Evolutionary conservation across 2,329 filamentous ascomycete genomes (phyloP).

Genomic region (Arthrinium puccinioides): DNA sequence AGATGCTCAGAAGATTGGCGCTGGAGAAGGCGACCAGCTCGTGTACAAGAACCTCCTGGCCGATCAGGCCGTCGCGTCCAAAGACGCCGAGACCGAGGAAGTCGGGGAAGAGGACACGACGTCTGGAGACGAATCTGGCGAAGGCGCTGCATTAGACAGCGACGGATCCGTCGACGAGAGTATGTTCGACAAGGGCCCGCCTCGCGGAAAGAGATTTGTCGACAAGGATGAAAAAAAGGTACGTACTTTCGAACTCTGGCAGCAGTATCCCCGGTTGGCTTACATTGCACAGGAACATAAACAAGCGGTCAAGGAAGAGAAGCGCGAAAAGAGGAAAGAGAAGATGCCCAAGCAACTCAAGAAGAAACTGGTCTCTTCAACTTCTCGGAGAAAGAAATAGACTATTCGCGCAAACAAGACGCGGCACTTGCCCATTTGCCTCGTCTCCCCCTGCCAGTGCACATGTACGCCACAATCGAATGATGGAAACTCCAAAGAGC

Average conservation of each 20-base stretch:
- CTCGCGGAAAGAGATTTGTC: constrained; percentile 77
- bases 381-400: constrained; percentile 57
- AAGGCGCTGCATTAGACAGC: constrained; percentile 37
- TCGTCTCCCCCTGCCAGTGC: neutral
- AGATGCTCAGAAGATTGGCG: constrained; percentile 70
- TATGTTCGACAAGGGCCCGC: constrained; percentile 57
- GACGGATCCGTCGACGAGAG: constrained; percentile 41
- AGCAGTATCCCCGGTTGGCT: constrained; percentile 8
- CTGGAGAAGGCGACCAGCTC: constrained; percentile 67
- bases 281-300: constrained; percentile 57
- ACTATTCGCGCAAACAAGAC: constrained; percentile 5
- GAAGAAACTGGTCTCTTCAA: constrained; percentile 69
- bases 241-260: constrained; percentile 12
- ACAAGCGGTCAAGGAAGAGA: constrained; percentile 86
- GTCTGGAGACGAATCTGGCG: constrained; percentile 37
- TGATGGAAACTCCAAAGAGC: constrained; percentile 33
- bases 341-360: constrained; percentile 97
- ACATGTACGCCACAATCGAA: constrained; percentile 27
- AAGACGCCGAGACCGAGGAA: constrained; percentile 19
- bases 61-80: constrained; percentile 47
- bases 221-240: constrained; percentile 86
- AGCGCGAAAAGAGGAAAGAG: constrained; percentile 83
- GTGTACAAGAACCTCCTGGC: constrained; percentile 83
- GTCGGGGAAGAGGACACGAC: constrained; percentile 22
- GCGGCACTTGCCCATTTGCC: neutral